A percentile compares a stretch with the other conserved stretches of the same genome.
phyloP scores from a whole-genome alignment of 2,329 filamentous ascomycete genomes.

The Paracamarosporium sp. region DNA sequence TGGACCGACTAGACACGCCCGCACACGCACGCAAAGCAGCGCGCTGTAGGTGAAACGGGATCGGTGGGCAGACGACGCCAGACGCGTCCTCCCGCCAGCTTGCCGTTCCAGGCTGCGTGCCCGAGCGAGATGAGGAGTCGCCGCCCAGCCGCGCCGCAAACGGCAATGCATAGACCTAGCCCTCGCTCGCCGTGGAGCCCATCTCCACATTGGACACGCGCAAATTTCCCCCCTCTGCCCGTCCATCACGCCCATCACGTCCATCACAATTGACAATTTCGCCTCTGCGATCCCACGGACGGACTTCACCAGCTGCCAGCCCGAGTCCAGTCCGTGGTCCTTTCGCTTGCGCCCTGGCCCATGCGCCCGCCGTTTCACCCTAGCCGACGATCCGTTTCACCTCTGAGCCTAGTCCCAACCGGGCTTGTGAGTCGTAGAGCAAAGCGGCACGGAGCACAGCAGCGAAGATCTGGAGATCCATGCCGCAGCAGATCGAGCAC shows the following conservation, averaged over 20 bases:
- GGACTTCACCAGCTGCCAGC: background rate
- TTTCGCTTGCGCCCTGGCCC: background rate
- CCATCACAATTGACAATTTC: background rate
- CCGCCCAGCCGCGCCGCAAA: too few relatives aligned
- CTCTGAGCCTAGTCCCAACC: too few relatives aligned
- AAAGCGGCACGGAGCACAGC: slow-evolving; percentile 2
- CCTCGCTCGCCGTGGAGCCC: background rate
- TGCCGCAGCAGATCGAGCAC: background rate
- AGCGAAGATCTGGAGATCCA: slow-evolving; percentile 5
- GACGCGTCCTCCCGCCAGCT: background rate
- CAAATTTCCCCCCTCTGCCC: background rate
- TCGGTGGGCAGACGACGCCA: too few relatives aligned
- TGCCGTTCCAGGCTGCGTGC: too few relatives aligned
- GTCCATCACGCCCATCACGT: background rate
- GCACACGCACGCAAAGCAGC: too few relatives aligned
- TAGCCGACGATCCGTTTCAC: slow-evolving; percentile 9
- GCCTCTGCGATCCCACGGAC: slow-evolving; percentile 3
- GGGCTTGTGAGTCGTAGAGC: too few relatives aligned
- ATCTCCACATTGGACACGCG: background rate
- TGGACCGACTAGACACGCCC: background rate
- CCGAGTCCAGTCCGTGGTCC: background rate
- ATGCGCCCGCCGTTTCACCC: slow-evolving; percentile 2
- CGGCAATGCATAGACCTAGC: too few relatives aligned
- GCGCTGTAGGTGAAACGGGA: too few relatives aligned
- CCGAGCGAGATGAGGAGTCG: too few relatives aligned